These are phyloP conservation scores for Trichoderma breve DNA, from an alignment of 2,329 filamentous ascomycete genomes.

Conservation along the genomic window DNA sequence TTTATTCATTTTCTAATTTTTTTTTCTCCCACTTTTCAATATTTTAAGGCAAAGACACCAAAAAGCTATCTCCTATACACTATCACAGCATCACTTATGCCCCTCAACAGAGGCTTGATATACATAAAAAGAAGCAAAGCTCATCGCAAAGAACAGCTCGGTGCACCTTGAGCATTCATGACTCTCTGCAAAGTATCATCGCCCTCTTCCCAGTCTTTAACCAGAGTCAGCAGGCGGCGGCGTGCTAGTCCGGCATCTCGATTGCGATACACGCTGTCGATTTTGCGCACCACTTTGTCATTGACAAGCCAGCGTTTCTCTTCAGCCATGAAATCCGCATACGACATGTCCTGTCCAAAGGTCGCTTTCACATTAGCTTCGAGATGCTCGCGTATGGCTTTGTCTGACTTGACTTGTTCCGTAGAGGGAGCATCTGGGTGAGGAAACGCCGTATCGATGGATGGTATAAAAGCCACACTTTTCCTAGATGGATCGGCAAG, in stretches of 20 bases:
- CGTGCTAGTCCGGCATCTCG: slow-evolving; percentile 39
- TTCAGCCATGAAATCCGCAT: slow-evolving; percentile 34
- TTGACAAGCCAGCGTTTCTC: slow-evolving; percentile 42
- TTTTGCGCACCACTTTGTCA: slow-evolving; percentile 42
- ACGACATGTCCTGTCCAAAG: slow-evolving; percentile 34
- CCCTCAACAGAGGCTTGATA: not conserved
- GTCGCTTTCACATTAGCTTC: slow-evolving; percentile 30
- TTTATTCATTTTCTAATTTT: not conserved
- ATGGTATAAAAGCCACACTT: slow-evolving; percentile 32
- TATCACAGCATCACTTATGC: not conserved
- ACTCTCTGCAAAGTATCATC: slow-evolving; percentile 40
- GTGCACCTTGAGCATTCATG: slow-evolving; percentile 28
- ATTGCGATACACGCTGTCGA: slow-evolving; percentile 45
- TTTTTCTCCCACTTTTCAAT: not conserved
- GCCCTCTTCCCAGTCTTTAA: slow-evolving; percentile 42
- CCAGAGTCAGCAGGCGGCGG: slow-evolving; percentile 35
- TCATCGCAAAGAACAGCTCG: not conserved
- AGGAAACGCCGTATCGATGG: slow-evolving; percentile 27
- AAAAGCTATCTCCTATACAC: not conserved
- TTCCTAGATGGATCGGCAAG: slow-evolving; percentile 29
- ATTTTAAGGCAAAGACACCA: not conserved
- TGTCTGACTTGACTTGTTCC: slow-evolving; percentile 29
- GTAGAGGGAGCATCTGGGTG: slow-evolving; percentile 27
- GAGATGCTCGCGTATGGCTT: slow-evolving; percentile 32
- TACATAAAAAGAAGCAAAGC: not conserved